Evolutionary conservation across 495 filamentous ascomycete genomes (phyloP).

Genomic region (Clavariopsis aquatica): DNA sequence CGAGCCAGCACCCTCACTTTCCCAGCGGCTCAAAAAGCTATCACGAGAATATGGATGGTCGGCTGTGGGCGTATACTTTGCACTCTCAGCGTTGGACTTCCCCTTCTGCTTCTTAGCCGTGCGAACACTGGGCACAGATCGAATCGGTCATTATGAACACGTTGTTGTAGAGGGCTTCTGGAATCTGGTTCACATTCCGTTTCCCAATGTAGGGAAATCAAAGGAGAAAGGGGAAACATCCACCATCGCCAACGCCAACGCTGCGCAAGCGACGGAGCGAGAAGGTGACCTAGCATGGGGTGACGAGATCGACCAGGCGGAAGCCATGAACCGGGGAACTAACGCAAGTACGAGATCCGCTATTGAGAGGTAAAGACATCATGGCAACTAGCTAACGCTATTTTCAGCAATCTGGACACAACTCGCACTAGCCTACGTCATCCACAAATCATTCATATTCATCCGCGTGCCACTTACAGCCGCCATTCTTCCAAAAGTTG

Average conservation of each 20-base stretch:
- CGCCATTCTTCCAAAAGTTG: slow-evolving; percentile 83
- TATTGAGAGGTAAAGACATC: slow-evolving; percentile 1
- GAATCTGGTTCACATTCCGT: slow-evolving; percentile 54
- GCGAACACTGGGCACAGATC: slow-evolving; percentile 75
- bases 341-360: slow-evolving; percentile 58
- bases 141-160: slow-evolving; percentile 68
- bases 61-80: slow-evolving; percentile 86
- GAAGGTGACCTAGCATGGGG: slow-evolving; percentile 31
- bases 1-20: slow-evolving; percentile 53
- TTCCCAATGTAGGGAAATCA: slow-evolving; percentile 40
- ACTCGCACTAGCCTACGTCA: slow-evolving; percentile 88
- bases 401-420: slow-evolving; percentile 76
- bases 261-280: slow-evolving; percentile 39
- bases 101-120: slow-evolving; percentile 93
- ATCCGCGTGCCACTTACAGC: slow-evolving; percentile 86
- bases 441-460: slow-evolving; percentile 97
- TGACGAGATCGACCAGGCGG: slow-evolving; percentile 45
- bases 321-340: slow-evolving; percentile 43
- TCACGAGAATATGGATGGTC: slow-evolving; percentile 93
- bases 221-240: slow-evolving; percentile 24
- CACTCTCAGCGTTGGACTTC: slow-evolving; percentile 82
- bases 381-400: not conserved
- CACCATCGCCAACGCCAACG: slow-evolving; percentile 31
- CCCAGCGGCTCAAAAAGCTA: slow-evolving; percentile 74
- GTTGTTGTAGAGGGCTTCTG: slow-evolving; percentile 43